A percentile compares a stretch with the other conserved stretches of the same genome.
Evolutionary conservation across 2,329 filamentous ascomycete genomes (phyloP).

Genomic region (Colletotrichum truncatum): DNA sequence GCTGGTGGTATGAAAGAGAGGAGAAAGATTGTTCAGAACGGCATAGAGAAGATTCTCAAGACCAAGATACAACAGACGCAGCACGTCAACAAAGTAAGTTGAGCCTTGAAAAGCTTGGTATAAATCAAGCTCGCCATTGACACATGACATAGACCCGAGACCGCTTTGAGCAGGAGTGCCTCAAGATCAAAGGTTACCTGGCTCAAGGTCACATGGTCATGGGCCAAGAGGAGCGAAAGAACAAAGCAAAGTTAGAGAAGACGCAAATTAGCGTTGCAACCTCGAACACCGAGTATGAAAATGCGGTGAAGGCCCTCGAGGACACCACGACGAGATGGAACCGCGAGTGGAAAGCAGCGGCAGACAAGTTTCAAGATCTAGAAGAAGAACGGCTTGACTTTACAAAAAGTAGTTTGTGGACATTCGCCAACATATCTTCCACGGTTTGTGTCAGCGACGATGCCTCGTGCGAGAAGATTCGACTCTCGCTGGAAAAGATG

Average conservation of each 20-base stretch:
- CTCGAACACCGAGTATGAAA: slow-evolving; percentile 93
- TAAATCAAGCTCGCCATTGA: slow-evolving; percentile 15
- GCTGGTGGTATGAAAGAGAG: slow-evolving; percentile 95
- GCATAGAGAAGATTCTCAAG: slow-evolving; percentile 94
- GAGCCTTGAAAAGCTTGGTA: neutral
- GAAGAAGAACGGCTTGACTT: slow-evolving; percentile 98
- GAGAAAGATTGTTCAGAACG: slow-evolving; percentile 93
- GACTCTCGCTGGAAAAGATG: slow-evolving; percentile 90
- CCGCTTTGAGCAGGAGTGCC: slow-evolving; percentile 95
- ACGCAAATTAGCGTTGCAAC: slow-evolving; percentile 94
- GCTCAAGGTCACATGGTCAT: slow-evolving; percentile 99
- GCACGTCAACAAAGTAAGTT: slow-evolving; percentile 84
- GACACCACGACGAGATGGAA: slow-evolving; percentile 98
- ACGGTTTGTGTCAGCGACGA: slow-evolving; percentile 99
- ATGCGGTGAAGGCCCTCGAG: slow-evolving; percentile 90
- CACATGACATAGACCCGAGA: slow-evolving; percentile 74
- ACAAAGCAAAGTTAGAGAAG: slow-evolving; percentile 98
- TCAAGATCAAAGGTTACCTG: slow-evolving; percentile 98
- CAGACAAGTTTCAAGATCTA: slow-evolving; percentile 98
- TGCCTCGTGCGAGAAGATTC: slow-evolving; percentile 94
- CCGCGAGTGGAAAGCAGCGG: slow-evolving; percentile 96
- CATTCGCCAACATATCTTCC: slow-evolving; percentile 95
- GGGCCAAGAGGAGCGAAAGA: slow-evolving; percentile 98
- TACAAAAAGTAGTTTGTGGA: slow-evolving; percentile 97
- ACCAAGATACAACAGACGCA: slow-evolving; percentile 92